Evolutionary conservation across 106 monocot species (phyloP), one percentile per base, ranked within the genome.

Genomic region (Triglochin maritima): DNA sequence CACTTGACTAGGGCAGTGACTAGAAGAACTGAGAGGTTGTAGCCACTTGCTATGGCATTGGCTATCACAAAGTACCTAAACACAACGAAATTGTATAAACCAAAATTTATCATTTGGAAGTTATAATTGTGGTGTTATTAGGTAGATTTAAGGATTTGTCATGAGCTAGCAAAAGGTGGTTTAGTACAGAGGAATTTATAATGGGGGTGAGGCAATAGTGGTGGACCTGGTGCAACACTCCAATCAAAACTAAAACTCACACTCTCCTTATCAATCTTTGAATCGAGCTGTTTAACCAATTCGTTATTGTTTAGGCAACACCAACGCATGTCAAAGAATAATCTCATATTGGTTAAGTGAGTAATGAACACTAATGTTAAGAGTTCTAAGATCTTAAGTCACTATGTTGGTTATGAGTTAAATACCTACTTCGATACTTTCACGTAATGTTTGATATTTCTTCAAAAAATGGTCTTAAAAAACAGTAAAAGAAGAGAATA

Each of bases 41-140:
- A 91, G 4, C 53, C 64, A 57, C 80, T 71, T 7, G 80, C 87
- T 7, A 74, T 68, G 4, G 81, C 77, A 69, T 91, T 87, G 72
- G 82, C 84, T 64, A 82, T 65, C 51, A 87, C 87, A 69, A 87
- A 87, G 14, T 80, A 91, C 73, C 90, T 87, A 76, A 77, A 54
- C n/a, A 14, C 49, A 42, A 46, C 13, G 42, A 5, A 3, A 15
- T 8, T 29, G 29, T 29, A 29, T 0, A 29, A 29, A 29, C 29
- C 29, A 29, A 29, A 1, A 29, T 29, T 29, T 29, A 29, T 29
- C 29, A 1, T 29, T 29, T 29, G 29, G 29, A 29, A 29, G 29
- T 29, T 29, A 29, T 29, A 29, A 29, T 29, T 29, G 29, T 29
- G 29, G 29, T 29, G 29, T 29, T 29, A 29, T 29, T 29, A 29